A percentile compares a stretch with the other conserved stretches of the same genome.
Evolutionary conservation across 2,329 filamentous ascomycete genomes (phyloP).

Genomic region (Fusarium foetens): DNA sequence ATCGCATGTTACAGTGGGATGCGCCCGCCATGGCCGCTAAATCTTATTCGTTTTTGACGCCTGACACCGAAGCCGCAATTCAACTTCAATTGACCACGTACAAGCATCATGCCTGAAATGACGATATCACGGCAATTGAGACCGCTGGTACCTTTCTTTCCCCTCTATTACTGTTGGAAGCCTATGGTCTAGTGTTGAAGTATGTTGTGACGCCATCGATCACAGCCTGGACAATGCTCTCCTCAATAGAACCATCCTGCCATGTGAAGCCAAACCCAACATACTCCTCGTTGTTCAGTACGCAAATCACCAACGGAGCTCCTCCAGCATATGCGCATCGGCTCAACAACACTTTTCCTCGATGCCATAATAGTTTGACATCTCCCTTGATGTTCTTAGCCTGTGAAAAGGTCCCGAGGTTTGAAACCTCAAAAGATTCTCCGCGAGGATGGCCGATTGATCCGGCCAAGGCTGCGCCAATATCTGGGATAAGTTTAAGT

Average conservation of each 20-base stretch:
- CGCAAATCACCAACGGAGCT: not conserved
- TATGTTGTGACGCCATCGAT: not conserved
- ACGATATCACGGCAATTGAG: not conserved
- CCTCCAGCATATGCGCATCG: conserved; percentile 6
- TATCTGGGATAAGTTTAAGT: not conserved
- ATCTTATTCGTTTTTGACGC: not conserved
- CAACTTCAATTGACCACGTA: not conserved
- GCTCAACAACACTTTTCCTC: not conserved
- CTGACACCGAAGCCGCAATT: not conserved
- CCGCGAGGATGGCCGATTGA: not conserved
- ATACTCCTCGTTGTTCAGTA: not conserved
- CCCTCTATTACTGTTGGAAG: not conserved
- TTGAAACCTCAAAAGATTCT: conserved; percentile 10
- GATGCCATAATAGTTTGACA: not conserved
- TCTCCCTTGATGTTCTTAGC: not conserved
- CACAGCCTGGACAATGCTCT: not conserved
- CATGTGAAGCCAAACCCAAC: conserved; percentile 6
- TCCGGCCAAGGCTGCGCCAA: not conserved
- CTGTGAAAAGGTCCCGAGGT: not conserved
- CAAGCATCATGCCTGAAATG: not conserved
- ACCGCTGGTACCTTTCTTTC: not conserved
- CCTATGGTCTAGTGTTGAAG: not conserved
- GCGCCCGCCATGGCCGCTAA: not conserved
- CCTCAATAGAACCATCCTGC: conserved; percentile 3
- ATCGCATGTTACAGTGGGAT: not conserved